Evolutionary conservation across 371 early-diverging fungal species (phyloP), one percentile per base, ranked within the genome.

Genomic region (Mortierella sp.): DNA sequence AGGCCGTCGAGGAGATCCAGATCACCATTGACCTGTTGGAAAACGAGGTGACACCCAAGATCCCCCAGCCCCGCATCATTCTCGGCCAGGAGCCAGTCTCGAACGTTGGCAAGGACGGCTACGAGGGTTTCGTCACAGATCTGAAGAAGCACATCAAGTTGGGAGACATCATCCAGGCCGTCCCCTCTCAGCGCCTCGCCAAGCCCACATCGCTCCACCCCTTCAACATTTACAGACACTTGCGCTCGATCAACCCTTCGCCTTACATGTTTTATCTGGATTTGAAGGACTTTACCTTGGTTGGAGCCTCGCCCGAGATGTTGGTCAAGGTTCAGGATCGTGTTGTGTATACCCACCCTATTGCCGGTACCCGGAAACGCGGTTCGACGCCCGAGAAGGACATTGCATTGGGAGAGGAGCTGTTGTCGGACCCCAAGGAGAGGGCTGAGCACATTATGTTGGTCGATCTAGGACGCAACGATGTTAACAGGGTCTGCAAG

Each of bases 201-300:
- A 95, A 96, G 53, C 92, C 92, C 6, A 97, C 98, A 1, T 83
- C 91, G 5, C 87, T 99, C 39, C 97, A 99, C 85, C 98, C 98
- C 5, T 98, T 99, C 89, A 98, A 98, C 81, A 97, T 97, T 14
- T 99, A 99, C 86, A 92, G 98, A 64, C 93, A 96, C 68, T 86
- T 99, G 76, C 91, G 99, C 52, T 95, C 95, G n/a, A 88, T 97
- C 55, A 99, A 98, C 80, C 99, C 99, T 5, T 96, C 98, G 6
- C 99, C 99, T n/a, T 99, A 99, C 86, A 96, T 99, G 97, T 99
- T 98, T 85, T 98, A 98, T 78, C 91, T 98, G 80, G 95, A 98
- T 77, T 86, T 96, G 66, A 92, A 94, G 61, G 96, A 92, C 64
- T 98, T 97, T 80, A 96, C 96, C 73, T 87, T 97, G n/a, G 98